Conservation (phyloP, 139 green algal genomes). For the Tetratostichococcus sp. region DNA sequence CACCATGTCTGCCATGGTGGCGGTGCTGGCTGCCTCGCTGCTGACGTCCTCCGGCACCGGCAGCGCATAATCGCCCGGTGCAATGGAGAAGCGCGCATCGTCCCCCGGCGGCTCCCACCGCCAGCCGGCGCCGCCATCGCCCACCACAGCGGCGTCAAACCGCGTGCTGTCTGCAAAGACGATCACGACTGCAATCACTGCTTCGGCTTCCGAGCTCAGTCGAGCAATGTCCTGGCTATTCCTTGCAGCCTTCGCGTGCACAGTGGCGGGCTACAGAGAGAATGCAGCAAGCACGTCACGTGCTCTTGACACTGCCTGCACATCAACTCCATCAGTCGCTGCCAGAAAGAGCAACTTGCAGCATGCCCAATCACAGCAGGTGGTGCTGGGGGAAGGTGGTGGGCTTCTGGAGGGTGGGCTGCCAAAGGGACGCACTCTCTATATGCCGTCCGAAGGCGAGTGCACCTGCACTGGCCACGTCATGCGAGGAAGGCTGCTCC, state of each 20-base stretch:
- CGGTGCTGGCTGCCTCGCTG: not conserved
- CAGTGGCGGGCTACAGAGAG: too few relatives aligned
- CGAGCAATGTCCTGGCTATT: too few relatives aligned
- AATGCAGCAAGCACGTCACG: too few relatives aligned
- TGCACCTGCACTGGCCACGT: slow-evolving; percentile 21
- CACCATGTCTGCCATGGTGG: not conserved
- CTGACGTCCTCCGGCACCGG: not conserved
- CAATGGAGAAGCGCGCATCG: slow-evolving; percentile 42
- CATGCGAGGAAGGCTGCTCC: slow-evolving; percentile 21
- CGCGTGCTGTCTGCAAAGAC: not conserved
- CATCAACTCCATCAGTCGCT: too few relatives aligned
- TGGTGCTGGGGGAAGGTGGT: not conserved
- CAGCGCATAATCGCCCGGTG: slow-evolving; percentile 17
- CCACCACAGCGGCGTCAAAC: slow-evolving; percentile 59
- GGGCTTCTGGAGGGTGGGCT: not conserved
- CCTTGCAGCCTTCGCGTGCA: too few relatives aligned
- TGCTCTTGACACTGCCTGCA: too few relatives aligned
- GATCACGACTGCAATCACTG: too few relatives aligned
- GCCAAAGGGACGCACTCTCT: not conserved
- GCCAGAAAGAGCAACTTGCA: too few relatives aligned
- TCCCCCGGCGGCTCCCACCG: slow-evolving; percentile 39
- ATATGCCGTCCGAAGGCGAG: slow-evolving; percentile 13
- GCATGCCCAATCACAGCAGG: too few relatives aligned
- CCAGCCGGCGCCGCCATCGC: slow-evolving; percentile 62
- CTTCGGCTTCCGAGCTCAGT: too few relatives aligned